phyloP scores from a whole-genome alignment of 164 flowering plant genomes.

The Magnolia sinica region DNA sequence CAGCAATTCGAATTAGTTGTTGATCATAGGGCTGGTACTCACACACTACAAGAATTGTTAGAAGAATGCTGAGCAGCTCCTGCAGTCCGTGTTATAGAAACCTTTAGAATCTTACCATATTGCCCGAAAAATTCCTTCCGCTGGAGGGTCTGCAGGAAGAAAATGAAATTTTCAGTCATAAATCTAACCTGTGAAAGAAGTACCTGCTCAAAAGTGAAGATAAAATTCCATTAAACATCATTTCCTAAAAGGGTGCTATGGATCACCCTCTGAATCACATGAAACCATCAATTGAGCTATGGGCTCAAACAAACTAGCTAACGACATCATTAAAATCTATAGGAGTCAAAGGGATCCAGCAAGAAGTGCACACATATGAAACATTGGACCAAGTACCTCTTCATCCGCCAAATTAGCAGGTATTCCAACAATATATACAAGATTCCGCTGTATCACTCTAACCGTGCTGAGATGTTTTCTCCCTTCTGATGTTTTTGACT shows the following conservation, averaged over 20 bases:
- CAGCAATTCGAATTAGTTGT: too few relatives aligned
- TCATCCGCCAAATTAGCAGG: conserved; percentile 91
- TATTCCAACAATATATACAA: conserved; percentile 89
- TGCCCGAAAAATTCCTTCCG: conserved; percentile 86
- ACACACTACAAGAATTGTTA: conserved; percentile 88
- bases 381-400: conserved; percentile 43
- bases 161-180: background rate
- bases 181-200: background rate
- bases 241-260: background rate
- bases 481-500: conserved; percentile 69
- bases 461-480: conserved; percentile 89
- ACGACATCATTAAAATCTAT: too few relatives aligned
- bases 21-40: conserved; percentile 31
- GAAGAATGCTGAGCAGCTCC: conserved; percentile 86
- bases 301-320: too few relatives aligned
- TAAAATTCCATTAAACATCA: background rate
- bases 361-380: background rate
- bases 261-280: background rate
- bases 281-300: background rate
- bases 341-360: background rate
- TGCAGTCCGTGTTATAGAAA: conserved; percentile 86
- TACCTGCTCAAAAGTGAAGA: background rate
- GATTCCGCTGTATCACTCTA: conserved; percentile 88
- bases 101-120: conserved; percentile 94
- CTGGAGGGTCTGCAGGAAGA: conserved; percentile 70